Conservation (phyloP, 2,329 filamentous ascomycete species). For the Diplodia intermedia region DNA sequence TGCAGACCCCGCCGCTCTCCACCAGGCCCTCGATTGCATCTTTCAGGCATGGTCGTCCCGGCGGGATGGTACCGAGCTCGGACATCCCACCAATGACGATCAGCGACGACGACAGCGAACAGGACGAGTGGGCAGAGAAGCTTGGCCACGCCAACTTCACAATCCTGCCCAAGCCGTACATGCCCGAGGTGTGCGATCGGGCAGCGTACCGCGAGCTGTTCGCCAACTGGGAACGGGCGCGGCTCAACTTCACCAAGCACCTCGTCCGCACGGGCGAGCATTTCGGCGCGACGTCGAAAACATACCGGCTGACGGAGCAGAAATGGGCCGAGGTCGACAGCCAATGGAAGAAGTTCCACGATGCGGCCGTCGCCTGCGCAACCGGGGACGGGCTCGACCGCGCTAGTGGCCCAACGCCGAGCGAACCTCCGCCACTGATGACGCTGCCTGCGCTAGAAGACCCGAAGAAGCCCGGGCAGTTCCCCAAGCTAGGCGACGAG, state of each 20-base stretch:
- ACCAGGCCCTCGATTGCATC: constrained; percentile 79
- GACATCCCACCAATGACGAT: constrained; percentile 70
- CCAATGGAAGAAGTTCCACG: constrained; percentile 74
- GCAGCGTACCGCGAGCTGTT: constrained; percentile 70
- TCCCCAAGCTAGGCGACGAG: constrained; percentile 84
- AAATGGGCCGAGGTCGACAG: constrained; percentile 87
- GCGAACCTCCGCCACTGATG: constrained; percentile 62
- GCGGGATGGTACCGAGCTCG: constrained; percentile 55
- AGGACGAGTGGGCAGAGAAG: constrained; percentile 82
- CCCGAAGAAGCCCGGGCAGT: constrained; percentile 75
- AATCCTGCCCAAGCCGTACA: constrained; percentile 82
- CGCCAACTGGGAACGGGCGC: constrained; percentile 81
- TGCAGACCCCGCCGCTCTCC: constrained; percentile 76
- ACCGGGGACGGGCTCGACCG: constrained; percentile 45
- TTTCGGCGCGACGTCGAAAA: constrained; percentile 88
- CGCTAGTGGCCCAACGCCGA: constrained; percentile 48
- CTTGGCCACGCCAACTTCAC: constrained; percentile 94
- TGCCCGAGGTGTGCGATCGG: constrained; percentile 67
- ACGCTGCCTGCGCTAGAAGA: constrained; percentile 74
- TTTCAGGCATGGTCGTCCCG: constrained; percentile 60
- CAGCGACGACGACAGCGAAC: constrained; percentile 68
- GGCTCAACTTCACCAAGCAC: constrained; percentile 87
- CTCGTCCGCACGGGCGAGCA: constrained; percentile 87
- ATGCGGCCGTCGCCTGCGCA: constrained; percentile 62
- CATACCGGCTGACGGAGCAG: constrained; percentile 81